Base-by-base conservation (phyloP, 108 stramenopile species). In the Fistulifera pelliculosa region DNA sequence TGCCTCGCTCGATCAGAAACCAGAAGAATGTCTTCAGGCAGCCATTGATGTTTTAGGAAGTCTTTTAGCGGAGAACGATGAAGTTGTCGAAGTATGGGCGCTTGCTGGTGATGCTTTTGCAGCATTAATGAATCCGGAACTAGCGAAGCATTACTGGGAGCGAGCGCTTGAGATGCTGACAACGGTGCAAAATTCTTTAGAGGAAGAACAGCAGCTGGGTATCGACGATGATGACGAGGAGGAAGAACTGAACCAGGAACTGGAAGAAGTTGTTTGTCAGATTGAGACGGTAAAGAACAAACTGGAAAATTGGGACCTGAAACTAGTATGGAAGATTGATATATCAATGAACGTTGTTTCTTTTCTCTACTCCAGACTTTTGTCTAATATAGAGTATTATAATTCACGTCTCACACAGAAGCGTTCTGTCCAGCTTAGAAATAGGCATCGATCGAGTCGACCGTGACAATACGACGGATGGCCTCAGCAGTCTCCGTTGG, bases 51-150 rank as follows among this genome's bases (percentile, higher is more conserved):
- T 93, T 8, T 47, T 93, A 38, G 87, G 87, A 16, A 89, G 87
- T 66, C 64, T 93, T 8, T 43, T 93, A 62, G 82, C 86, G 21
- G 86, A 93, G 69, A 81, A 93, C 56, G 91, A 93, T 55, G 87
- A 88, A 54, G 85, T 93, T 1, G 63, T 87, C n/a, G 91, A 93
- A 59, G 76, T 82, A 53, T 93, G 84, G 80, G 87, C 70, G 47
- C 61, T 93, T 22, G 60, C 81, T 4, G 91, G 91, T 13, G 88
- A 87, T 61, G 91, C 91, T 0, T 93, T 87, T 61, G 59, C 59
- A 41, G 60, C 70, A 7, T 66, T 64, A 39, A 43, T 61, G 18
- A 58, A 79, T 49, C 41, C 39, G 8, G 86, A 87, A 13, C 38
- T 70, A 13, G 85, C 87, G 25, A 39, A 50, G 15, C 68, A 81